Evolutionary conservation across 805 yeast species (phyloP).

Genomic region (Metschnikowia cubensis): DNA sequence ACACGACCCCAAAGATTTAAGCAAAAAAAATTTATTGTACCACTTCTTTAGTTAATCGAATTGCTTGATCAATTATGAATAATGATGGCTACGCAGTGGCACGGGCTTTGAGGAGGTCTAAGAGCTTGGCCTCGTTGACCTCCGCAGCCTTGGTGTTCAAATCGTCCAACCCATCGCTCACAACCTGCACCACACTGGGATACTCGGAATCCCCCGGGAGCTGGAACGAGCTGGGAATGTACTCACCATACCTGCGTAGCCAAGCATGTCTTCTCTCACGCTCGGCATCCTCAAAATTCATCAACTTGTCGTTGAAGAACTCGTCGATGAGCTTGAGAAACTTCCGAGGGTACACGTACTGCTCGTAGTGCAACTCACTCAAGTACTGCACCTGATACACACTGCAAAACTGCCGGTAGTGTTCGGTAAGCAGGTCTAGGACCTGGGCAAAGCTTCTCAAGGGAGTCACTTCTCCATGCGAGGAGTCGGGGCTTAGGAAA

Average conservation of each 20-base stretch:
- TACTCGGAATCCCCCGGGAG: slow-evolving; percentile 36
- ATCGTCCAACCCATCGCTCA: slow-evolving; percentile 40
- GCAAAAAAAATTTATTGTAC: no score
- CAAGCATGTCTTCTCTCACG: slow-evolving; percentile 31
- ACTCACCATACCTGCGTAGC: slow-evolving; percentile 37
- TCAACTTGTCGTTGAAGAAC: slow-evolving; percentile 33
- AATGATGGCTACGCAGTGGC: not conserved
- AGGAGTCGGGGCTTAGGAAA: not conserved
- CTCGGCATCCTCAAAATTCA: slow-evolving; percentile 32
- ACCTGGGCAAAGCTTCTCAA: slow-evolving; percentile 24
- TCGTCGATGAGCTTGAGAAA: slow-evolving; percentile 29
- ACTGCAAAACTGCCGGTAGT: slow-evolving; percentile 32
- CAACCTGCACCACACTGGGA: slow-evolving; percentile 38
- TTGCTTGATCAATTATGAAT: not conserved
- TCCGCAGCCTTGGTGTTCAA: slow-evolving; percentile 7
- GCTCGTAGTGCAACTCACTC: slow-evolving; percentile 37
- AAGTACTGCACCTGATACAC: slow-evolving; percentile 35
- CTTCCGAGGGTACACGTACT: slow-evolving; percentile 35
- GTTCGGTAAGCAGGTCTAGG: slow-evolving; percentile 28
- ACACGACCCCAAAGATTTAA: not conserved
- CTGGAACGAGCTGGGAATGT: slow-evolving; percentile 36
- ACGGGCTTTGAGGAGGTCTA: slow-evolving; percentile 7
- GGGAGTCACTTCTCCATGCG: not conserved
- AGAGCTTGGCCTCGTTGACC: slow-evolving; percentile 10
- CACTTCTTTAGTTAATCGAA: no score